Evolutionary conservation across 2,329 filamentous ascomycete genomes (phyloP).

Genomic region (Xylaria polymorpha): DNA sequence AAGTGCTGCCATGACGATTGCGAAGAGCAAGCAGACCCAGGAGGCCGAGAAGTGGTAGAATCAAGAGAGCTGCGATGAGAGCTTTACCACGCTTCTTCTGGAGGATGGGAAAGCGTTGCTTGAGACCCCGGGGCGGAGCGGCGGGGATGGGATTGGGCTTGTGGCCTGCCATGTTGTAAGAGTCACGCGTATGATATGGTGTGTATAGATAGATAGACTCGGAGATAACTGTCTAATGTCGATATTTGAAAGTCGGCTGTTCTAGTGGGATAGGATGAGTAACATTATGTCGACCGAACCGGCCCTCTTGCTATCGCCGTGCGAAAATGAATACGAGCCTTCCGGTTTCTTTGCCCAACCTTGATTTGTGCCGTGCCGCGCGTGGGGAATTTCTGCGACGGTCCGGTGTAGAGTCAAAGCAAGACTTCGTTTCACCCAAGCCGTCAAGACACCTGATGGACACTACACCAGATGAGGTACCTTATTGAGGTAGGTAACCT

Average conservation of each 20-base stretch:
- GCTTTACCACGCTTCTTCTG: constrained; percentile 45
- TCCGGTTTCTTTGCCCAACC: background rate
- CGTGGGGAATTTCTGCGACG: background rate
- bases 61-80: constrained; percentile 46
- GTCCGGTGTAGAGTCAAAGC: background rate
- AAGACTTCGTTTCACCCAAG: background rate
- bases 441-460: background rate
- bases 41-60: constrained; percentile 49
- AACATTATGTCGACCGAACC: constrained; percentile 1
- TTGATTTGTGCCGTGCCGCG: constrained; percentile 8
- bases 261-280: background rate
- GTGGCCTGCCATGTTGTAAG: constrained; percentile 14
- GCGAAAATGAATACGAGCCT: background rate
- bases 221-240: background rate
- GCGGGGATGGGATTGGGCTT: constrained; percentile 18
- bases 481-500: no score
- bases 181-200: background rate
- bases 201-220: background rate
- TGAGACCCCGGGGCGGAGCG: constrained; percentile 39
- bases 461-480: background rate
- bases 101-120: constrained; percentile 46
- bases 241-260: constrained; percentile 10
- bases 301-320: background rate
- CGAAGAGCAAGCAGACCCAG: constrained; percentile 50
- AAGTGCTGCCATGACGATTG: constrained; percentile 34